Evolutionary conservation across 2,329 filamentous ascomycete species (phyloP), one percentile per base, ranked within the genome.

Genomic region (Apiospora kogelbergensis): DNA sequence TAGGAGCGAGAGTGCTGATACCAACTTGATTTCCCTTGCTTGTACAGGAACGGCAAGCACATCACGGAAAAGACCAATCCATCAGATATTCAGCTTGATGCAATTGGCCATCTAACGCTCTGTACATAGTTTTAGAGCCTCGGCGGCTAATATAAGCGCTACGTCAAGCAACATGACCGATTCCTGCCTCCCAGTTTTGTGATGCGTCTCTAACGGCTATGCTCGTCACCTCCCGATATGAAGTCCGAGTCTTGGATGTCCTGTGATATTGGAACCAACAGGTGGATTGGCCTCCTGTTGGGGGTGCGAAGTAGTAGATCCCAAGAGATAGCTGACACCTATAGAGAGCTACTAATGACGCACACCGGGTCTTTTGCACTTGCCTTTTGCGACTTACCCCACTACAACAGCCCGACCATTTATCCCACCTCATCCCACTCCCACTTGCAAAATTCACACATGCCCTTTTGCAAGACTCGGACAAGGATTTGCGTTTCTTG

Each of bases 1-100:
- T 53, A 46, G 45, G 44, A 46, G 65, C 44, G 30, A 30, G n/a
- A 65, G n/a, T 10, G 42, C 65, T 66, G 65, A 66, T 66, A 66
- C 65, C 65, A 66, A 48, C 44, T 37, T 48, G 63, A 66, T 53
- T 53, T 40, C 65, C 63, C 37, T 42, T 57, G 48, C 48, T 57
- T 57, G 48, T 5, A 57, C n/a, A 20, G 48, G 48, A 57, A 57
- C 15, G 40, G 11, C 33, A 63, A 20, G 20, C 33, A 63, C 20
- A 26, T 5, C n/a, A 63, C n/a, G 60, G 40, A 42, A 2, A 63
- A 41, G 30, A 41, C 60, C 22, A 63, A 13, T 24, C 22, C 26
- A 40, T 37, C 26, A 63, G 26, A 63, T 63, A 63, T 6, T 48
- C 7, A 33, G 33, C 45, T 13, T 48, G 45, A 48, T 48, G 45